These are phyloP conservation scores for Camellia granthamiana DNA, from an alignment of 148 eudicot species.

Conservation along the genomic window DNA sequence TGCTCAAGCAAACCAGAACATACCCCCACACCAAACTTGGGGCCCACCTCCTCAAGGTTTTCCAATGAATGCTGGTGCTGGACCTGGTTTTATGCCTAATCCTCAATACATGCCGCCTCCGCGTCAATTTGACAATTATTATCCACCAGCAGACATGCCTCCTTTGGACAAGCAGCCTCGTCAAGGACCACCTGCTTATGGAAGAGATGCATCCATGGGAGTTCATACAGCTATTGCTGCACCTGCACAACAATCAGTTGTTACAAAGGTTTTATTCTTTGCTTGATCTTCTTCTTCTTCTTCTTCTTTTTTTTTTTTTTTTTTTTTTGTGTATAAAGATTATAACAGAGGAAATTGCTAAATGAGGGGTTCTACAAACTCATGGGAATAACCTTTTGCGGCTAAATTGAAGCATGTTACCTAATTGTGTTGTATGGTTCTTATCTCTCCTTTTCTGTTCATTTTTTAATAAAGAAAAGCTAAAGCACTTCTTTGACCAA, in stretches of 20 bases:
- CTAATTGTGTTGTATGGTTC: neutral
- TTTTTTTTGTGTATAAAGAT: neutral
- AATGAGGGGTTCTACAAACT: neutral
- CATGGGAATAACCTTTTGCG: too few relatives aligned
- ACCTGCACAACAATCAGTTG: conserved; percentile 42
- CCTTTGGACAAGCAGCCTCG: conserved; percentile 40
- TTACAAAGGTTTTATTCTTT: conserved; percentile 40
- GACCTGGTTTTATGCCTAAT: conserved; percentile 35
- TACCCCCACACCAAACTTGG: conserved; percentile 45
- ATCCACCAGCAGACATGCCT: conserved; percentile 36
- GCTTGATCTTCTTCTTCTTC: too few relatives aligned
- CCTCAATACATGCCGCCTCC: conserved; percentile 35
- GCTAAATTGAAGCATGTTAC: neutral
- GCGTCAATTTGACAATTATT: conserved; percentile 39
- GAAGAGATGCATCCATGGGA: conserved; percentile 35
- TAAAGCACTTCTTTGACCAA: neutral
- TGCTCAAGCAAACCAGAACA: conserved; percentile 31
- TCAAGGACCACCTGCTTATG: conserved; percentile 35
- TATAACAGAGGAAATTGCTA: neutral
- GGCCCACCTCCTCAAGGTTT: conserved; percentile 50
- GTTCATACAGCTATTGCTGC: conserved; percentile 25
- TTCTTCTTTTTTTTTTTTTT: too few relatives aligned
- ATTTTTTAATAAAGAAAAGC: neutral
- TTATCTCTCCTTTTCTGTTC: neutral
- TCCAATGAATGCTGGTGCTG: conserved; percentile 25